Evolutionary conservation across 2,329 filamentous ascomycete genomes (phyloP).

Genomic region (Alternaria rosae): DNA sequence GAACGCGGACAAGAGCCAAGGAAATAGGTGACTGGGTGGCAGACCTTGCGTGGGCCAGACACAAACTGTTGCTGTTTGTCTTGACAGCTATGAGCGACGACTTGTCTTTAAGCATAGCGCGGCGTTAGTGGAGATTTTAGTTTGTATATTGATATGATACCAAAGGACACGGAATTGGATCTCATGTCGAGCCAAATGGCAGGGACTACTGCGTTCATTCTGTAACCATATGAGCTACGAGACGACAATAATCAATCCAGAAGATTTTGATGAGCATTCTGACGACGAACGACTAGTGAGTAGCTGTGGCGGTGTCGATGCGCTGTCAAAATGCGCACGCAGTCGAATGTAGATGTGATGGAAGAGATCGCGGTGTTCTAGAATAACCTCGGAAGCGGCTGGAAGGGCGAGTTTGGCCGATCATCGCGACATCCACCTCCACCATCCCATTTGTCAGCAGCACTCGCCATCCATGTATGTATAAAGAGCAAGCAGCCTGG

Average conservation of each 20-base stretch:
- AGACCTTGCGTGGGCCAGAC: not conserved
- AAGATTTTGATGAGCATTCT: too few species aligned
- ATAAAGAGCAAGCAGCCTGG: conserved; percentile 14
- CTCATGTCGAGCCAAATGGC: not conserved
- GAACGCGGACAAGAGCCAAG: conserved; percentile 22
- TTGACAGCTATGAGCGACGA: not conserved
- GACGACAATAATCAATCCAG: too few species aligned
- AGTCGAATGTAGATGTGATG: not conserved
- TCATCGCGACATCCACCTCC: not conserved
- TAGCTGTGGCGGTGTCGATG: too few species aligned
- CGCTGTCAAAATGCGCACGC: too few species aligned
- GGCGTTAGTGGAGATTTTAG: conserved; percentile 11
- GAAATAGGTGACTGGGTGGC: not conserved
- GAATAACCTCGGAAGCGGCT: conserved; percentile 6
- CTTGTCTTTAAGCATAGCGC: conserved; percentile 20
- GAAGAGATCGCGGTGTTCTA: not conserved
- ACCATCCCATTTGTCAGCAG: conserved; percentile 35
- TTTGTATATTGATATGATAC: not conserved
- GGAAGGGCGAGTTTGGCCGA: conserved; percentile 6
- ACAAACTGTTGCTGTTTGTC: not conserved
- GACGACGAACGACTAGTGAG: too few species aligned
- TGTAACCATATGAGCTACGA: too few species aligned
- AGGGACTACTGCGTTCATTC: not conserved
- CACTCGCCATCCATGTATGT: conserved; percentile 2
- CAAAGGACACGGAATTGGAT: not conserved